Base-by-base conservation (phyloP, 2,329 filamentous ascomycete genomes). In the Calonectria pauciramosa region DNA sequence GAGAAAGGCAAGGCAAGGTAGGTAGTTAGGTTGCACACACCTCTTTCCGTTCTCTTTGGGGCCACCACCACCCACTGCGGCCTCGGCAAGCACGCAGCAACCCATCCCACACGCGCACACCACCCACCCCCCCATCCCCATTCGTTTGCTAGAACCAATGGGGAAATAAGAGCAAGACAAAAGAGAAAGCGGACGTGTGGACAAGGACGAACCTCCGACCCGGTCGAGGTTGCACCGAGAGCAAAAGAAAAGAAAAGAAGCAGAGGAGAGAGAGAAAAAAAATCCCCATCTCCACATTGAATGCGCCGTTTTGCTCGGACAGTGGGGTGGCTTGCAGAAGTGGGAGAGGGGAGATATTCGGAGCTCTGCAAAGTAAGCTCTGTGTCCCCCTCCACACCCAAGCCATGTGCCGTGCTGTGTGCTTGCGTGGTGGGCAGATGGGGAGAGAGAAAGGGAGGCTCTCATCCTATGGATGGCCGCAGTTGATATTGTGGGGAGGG, bases 281-380 rank as follows among this genome's bases (percentile, higher is more conserved):
- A 28, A 6, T 20, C 9, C 16, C 23, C n/a, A 30, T 41, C 36
- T 47, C 59, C 59, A 64, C 59, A 41, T 64, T 16, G 20, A 32
- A 64, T 64, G 59, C 59, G 38, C 59, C 59, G 38, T 64, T 32
- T 64, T 64, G 59, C 36, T 64, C 59, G 9, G 59, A 32, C 59
- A 47, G 59, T 64, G 36, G 59, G 59, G 59, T 41, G 36, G 51
- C 34, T 34, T 23, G 38, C 26, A 44, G 34, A 44, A 34, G 23
- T 9, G 34, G 38, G 65, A 28, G 13, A 36, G 20, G 34, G 65
- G 49, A 26, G 28, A 59, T 60, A 60, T 38, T 60, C 54, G 28
- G 54, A 60, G 54, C 32, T 60, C 52, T 59, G 32, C 54, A 56
- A 68, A 68, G 65, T 52, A 60, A 60, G 54, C 54, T 60, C 32